Conservation (phyloP, 2,329 filamentous ascomycete species). For the Ceratocystis eucalypticola region DNA sequence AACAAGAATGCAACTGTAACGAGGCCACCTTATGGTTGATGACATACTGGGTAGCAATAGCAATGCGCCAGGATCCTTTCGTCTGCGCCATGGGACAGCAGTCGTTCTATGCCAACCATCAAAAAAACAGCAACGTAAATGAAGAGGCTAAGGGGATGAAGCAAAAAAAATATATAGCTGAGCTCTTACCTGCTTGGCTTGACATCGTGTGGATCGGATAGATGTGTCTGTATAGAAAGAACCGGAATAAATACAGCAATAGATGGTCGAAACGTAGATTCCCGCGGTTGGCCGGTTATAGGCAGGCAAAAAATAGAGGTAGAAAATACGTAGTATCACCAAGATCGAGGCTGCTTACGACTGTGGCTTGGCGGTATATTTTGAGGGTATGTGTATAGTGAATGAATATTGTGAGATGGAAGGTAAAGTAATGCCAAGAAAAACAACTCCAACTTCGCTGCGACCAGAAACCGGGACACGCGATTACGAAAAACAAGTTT, state of each 20-base stretch:
- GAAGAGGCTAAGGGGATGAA: background rate
- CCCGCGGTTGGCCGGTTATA: background rate
- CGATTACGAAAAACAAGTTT: background rate
- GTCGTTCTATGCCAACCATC: background rate
- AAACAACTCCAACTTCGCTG: background rate
- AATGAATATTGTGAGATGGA: background rate
- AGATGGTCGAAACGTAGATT: background rate
- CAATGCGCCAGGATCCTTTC: too few relatives aligned
- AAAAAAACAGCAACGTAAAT: background rate
- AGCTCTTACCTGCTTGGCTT: constrained; percentile 18
- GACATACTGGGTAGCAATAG: background rate
- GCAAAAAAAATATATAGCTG: background rate
- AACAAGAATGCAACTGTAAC: background rate
- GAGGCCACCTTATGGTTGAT: background rate
- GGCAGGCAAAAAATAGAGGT: background rate
- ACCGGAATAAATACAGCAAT: background rate
- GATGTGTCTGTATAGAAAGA: constrained; percentile 2
- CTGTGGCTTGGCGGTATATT: background rate
- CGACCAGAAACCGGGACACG: background rate
- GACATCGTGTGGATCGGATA: constrained; percentile 12
- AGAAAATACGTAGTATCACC: background rate
- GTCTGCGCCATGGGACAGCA: background rate
- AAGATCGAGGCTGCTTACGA: background rate
- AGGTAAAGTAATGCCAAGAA: background rate
- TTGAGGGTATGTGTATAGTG: background rate